Percentiles rank a stretch among this genome's conserved stretches.
phyloP scores from a whole-genome alignment of 495 filamentous ascomycete genomes.

The Podospora pseudocomata region DNA sequence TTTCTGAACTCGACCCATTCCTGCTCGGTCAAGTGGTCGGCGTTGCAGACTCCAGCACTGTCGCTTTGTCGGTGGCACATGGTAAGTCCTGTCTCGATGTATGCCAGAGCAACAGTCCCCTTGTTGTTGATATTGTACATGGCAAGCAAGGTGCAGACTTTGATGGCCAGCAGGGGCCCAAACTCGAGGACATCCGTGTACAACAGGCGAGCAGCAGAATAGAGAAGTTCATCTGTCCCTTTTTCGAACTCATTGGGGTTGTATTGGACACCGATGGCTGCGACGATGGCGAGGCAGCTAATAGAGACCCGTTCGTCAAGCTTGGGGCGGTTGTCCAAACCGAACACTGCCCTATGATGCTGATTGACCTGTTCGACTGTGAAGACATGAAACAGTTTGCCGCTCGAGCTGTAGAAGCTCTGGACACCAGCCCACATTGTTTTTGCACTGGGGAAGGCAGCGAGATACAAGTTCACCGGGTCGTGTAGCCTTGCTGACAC shows the following conservation, averaged over 20 bases:
- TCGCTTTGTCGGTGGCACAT: slow-evolving; percentile 25
- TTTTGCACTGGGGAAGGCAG: slow-evolving; percentile 24
- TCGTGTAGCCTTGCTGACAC: background rate
- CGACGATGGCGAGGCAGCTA: slow-evolving; percentile 24
- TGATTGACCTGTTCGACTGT: slow-evolving; percentile 19
- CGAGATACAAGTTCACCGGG: slow-evolving; percentile 12
- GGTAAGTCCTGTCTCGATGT: slow-evolving; percentile 29
- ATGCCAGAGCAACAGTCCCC: slow-evolving; percentile 27
- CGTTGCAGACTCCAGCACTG: slow-evolving; percentile 8
- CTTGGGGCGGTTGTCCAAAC: slow-evolving; percentile 13
- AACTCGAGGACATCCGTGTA: slow-evolving; percentile 27
- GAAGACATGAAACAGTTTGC: slow-evolving; percentile 34
- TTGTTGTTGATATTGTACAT: slow-evolving; percentile 35
- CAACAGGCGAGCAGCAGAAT: slow-evolving; percentile 22
- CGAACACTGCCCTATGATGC: slow-evolving; percentile 20
- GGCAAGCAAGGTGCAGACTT: slow-evolving; percentile 31
- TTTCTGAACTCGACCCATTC: slow-evolving; percentile 26
- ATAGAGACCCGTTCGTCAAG: slow-evolving; percentile 19
- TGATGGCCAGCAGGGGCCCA: slow-evolving; percentile 29
- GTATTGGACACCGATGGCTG: slow-evolving; percentile 32
- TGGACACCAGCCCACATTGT: slow-evolving; percentile 23
- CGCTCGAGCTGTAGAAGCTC: slow-evolving; percentile 32
- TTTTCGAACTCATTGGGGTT: slow-evolving; percentile 19
- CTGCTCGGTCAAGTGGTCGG: background rate
- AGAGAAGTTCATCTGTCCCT: slow-evolving; percentile 20